These are phyloP conservation scores for Boletus barrowsii DNA, from an alignment of 768 basidiomycete genomes.

Conservation along the genomic window DNA sequence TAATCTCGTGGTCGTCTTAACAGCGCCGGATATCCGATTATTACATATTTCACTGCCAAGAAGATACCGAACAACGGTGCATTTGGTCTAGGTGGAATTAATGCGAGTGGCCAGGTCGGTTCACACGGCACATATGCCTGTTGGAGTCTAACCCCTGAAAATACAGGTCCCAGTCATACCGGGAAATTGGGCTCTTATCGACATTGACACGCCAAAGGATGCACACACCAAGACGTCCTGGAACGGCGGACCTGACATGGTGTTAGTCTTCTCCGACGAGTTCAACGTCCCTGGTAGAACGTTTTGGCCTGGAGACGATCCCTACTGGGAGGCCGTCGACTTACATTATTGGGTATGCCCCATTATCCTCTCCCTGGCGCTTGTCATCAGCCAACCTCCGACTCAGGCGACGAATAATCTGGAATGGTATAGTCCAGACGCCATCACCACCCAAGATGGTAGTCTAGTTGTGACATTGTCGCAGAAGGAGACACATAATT, in stretches of 20 bases:
- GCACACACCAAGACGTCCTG: constrained; percentile 54
- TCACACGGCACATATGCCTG: background rate
- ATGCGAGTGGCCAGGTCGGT: constrained; percentile 66
- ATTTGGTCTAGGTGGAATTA: constrained; percentile 70
- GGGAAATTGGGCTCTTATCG: constrained; percentile 57
- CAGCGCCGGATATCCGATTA: constrained; percentile 45
- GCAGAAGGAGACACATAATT: constrained; percentile 41
- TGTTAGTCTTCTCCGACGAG: constrained; percentile 77
- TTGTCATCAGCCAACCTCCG: constrained; percentile 30
- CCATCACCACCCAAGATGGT: constrained; percentile 49
- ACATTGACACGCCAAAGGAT: constrained; percentile 55
- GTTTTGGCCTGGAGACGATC: constrained; percentile 83
- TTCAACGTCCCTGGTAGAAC: constrained; percentile 73
- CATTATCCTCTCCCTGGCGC: constrained; percentile 23
- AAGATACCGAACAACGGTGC: constrained; percentile 36
- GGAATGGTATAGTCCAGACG: constrained; percentile 58
- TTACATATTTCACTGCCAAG: constrained; percentile 35
- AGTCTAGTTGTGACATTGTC: constrained; percentile 49
- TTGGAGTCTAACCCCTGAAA: background rate
- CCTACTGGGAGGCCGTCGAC: constrained; percentile 69
- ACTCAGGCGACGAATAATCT: constrained; percentile 43
- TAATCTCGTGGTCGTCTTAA: background rate
- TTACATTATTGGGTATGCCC: constrained; percentile 40
- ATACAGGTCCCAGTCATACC: constrained; percentile 52
- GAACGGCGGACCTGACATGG: constrained; percentile 52